Conservation (phyloP, 2,329 filamentous ascomycete species). For the Fusarium vanettenii region DNA sequence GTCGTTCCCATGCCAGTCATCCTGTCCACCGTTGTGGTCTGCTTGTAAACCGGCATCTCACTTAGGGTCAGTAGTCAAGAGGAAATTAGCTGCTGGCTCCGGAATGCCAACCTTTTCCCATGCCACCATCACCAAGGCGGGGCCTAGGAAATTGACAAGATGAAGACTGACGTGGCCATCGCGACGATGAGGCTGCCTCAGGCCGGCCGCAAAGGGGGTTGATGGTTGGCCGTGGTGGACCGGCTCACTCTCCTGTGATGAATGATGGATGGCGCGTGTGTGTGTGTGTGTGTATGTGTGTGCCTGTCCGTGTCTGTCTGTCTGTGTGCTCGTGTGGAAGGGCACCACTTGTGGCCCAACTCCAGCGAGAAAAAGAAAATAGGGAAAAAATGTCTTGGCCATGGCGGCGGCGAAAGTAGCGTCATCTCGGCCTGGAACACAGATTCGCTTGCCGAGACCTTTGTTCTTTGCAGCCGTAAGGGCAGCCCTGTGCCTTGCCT, state of each 20-base stretch:
- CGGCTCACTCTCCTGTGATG: neutral
- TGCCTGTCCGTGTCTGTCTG: neutral
- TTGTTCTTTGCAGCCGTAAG: neutral
- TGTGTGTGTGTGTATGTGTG: neutral
- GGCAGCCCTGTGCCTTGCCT: neutral
- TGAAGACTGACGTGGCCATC: neutral
- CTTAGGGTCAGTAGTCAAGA: neutral
- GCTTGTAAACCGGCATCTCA: neutral
- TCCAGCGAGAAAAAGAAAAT: neutral
- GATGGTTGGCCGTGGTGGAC: neutral
- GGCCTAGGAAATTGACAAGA: neutral
- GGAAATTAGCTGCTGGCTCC: neutral
- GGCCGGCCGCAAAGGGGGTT: neutral
- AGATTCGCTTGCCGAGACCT: neutral
- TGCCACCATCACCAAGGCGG: neutral
- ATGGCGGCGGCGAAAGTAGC: neutral
- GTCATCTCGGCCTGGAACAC: neutral
- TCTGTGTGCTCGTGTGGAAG: neutral
- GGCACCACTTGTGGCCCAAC: neutral
- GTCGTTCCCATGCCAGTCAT: neutral
- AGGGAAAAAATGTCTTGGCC: neutral
- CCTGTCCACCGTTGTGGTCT: neutral
- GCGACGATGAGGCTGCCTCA: neutral
- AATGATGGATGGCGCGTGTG: neutral
- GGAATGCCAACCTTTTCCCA: neutral